Evolutionary conservation across 148 eudicot species (phyloP), one percentile per base, ranked within the genome.

Genomic region (Oxyria digyna): DNA sequence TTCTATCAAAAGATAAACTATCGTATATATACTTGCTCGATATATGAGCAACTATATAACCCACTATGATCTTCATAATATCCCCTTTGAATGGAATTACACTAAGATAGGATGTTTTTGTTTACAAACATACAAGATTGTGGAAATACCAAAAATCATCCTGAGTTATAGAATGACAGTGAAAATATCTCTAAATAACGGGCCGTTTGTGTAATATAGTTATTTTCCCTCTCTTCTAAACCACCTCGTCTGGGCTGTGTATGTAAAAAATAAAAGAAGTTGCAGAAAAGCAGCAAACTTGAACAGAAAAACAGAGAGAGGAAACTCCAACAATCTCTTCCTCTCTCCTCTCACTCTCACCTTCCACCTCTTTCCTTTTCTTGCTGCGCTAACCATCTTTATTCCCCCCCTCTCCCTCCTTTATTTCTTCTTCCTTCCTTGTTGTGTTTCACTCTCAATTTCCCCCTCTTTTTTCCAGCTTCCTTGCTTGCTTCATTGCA

Each of bases 341-440:
- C 42, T 48, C 31, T 48, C 59, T 33, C 46, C 42, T 66, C 43
- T 66, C 43, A 69, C 74, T 67, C 77, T 66, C 64, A 69, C 78
- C 52, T 72, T 74, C 42, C 42, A 6, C 67, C 42, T 41, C 57
- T 72, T 76, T 73, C 69, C 82, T 82, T 75, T 85, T 73, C 79
- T 81, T 87, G 79, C 74, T 59, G 70, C 80, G 72, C 85, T 77
- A 74, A 81, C 93, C 93, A 87, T 87, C 91, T 85, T 65, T 66
- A 72, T 69, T 74, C 77, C 84, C 75, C 35, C 62, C 73, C 73
- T 59, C 73, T 79, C 84, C 82, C 72, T 70, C 62, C 74, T 64
- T 57, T 75, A 71, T 75, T 73, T 78, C 42, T 55, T 48, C 72
- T 50, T 72, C 62, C n/a, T 69, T 42, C 67, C 42, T 7, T 2